A percentile compares a stretch with the other conserved stretches of the same genome.
These are phyloP conservation scores for Oidiodendron maius DNA, from an alignment of 495 filamentous ascomycete species.

Conservation along the genomic window DNA sequence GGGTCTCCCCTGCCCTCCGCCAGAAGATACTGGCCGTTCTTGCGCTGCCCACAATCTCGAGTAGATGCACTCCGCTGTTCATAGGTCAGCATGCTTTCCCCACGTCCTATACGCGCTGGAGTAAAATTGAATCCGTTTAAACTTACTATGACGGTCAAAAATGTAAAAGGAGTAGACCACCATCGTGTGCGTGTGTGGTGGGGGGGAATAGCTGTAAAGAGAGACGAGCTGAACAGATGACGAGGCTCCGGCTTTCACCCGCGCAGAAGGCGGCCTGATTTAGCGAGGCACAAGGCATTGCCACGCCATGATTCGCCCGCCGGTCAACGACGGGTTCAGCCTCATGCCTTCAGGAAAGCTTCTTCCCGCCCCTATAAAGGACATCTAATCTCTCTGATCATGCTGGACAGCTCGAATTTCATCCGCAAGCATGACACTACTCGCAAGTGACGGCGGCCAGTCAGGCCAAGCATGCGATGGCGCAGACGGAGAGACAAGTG, in stretches of 20 bases:
- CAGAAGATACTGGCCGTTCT: slow-evolving; percentile 13
- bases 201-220: background rate
- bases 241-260: background rate
- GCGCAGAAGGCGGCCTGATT: background rate
- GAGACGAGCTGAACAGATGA: background rate
- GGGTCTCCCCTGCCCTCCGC: slow-evolving; percentile 9
- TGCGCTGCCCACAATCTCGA: slow-evolving; percentile 61
- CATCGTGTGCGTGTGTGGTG: slow-evolving; percentile 48
- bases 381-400: slow-evolving; percentile 6
- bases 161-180: slow-evolving; percentile 97
- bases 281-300: background rate
- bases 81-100: slow-evolving; percentile 6
- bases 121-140: background rate
- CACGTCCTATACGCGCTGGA: too few species aligned
- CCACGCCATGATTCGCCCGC: background rate
- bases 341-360: background rate
- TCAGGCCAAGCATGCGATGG: slow-evolving; percentile 19
- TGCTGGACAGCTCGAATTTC: slow-evolving; percentile 4
- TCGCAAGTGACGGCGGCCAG: slow-evolving; percentile 1
- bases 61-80: slow-evolving; percentile 95
- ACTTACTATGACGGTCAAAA: slow-evolving; percentile 92
- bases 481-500: slow-evolving; percentile 19
- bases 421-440: slow-evolving; percentile 7
- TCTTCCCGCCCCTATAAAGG: background rate
- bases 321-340: background rate